Evolutionary conservation across 2,329 filamentous ascomycete genomes (phyloP).

Genomic region (Stagonosporopsis rhizophila): DNA sequence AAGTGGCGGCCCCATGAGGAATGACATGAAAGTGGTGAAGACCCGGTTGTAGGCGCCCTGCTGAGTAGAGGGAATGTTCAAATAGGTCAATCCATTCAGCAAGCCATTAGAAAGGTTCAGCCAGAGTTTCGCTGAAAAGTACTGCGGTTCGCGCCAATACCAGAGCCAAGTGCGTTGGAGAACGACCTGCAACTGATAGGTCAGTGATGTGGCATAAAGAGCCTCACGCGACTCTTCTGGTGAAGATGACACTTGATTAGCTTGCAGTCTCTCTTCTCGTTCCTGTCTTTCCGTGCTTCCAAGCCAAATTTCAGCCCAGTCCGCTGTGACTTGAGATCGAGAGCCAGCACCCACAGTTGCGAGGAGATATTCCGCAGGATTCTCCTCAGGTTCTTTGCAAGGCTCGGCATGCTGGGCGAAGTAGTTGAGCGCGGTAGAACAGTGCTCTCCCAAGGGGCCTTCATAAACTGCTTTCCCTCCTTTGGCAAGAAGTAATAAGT

Average conservation of each 20-base stretch:
- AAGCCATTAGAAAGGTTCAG: slow-evolving; percentile 31
- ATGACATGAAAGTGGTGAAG: slow-evolving; percentile 59
- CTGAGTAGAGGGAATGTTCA: slow-evolving; percentile 25
- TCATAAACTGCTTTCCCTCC: slow-evolving; percentile 73
- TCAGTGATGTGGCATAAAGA: slow-evolving; percentile 28
- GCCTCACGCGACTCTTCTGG: slow-evolving; percentile 48
- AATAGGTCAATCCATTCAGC: slow-evolving; percentile 36
- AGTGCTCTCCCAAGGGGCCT: slow-evolving; percentile 77
- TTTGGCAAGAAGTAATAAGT: slow-evolving; percentile 72
- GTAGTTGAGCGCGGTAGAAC: slow-evolving; percentile 65
- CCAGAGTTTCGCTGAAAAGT: slow-evolving; percentile 34
- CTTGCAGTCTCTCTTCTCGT: slow-evolving; percentile 47
- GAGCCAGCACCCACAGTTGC: slow-evolving; percentile 64
- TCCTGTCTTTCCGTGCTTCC: slow-evolving; percentile 45
- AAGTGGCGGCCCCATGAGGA: slow-evolving; percentile 49
- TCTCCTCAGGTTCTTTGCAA: slow-evolving; percentile 54
- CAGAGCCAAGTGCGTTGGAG: slow-evolving; percentile 27
- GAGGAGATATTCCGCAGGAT: slow-evolving; percentile 75
- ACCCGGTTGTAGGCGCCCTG: slow-evolving; percentile 52
- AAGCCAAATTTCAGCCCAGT: slow-evolving; percentile 51
- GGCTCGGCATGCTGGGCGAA: slow-evolving; percentile 59
- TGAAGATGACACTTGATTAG: slow-evolving; percentile 40
- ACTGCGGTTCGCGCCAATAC: slow-evolving; percentile 32
- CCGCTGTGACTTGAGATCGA: slow-evolving; percentile 11
- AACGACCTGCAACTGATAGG: slow-evolving; percentile 31